phyloP scores from a whole-genome alignment of 1,284 basidiomycete species.

The Pseudozyma pruni region DNA sequence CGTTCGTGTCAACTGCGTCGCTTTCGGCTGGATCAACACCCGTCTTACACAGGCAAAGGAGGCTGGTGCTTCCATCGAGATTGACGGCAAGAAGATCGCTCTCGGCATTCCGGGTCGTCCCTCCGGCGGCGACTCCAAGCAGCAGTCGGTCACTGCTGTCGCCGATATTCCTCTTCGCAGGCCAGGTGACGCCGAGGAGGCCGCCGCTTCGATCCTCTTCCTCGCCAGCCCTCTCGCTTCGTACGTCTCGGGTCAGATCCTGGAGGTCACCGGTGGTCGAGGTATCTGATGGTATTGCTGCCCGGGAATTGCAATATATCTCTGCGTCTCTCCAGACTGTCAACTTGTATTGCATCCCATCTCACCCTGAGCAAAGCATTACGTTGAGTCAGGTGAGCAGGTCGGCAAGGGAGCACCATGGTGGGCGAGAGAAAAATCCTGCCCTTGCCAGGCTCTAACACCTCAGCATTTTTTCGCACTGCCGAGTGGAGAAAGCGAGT shows the following conservation, averaged over 20 bases:
- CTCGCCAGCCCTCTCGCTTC: slow-evolving; percentile 78
- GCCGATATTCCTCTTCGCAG: slow-evolving; percentile 79
- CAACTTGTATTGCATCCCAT: too few relatives aligned
- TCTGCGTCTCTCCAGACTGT: neutral
- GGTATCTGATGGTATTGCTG: slow-evolving; percentile 40
- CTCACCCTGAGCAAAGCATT: too few relatives aligned
- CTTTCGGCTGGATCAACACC: slow-evolving; percentile 80
- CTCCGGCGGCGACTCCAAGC: slow-evolving; percentile 76
- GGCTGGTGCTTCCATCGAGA: slow-evolving; percentile 78
- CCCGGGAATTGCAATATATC: too few relatives aligned
- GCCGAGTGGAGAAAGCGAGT: slow-evolving; percentile 3
- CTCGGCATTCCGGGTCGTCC: slow-evolving; percentile 72
- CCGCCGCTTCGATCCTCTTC: slow-evolving; percentile 72
- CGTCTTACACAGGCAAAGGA: slow-evolving; percentile 79
- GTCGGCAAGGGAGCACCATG: too few relatives aligned
- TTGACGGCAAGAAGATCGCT: slow-evolving; percentile 83
- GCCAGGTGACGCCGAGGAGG: slow-evolving; percentile 80
- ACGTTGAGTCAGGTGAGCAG: too few relatives aligned
- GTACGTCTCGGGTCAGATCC: slow-evolving; percentile 82
- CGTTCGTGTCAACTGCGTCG: slow-evolving; percentile 78
- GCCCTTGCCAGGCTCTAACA: neutral
- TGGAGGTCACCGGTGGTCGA: slow-evolving; percentile 69
- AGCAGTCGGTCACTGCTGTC: slow-evolving; percentile 68
- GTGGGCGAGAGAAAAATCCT: too few relatives aligned
- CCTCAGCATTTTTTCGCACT: neutral